These are phyloP conservation scores for Podospora conica DNA, from an alignment of 495 filamentous ascomycete species.

Conservation along the genomic window DNA sequence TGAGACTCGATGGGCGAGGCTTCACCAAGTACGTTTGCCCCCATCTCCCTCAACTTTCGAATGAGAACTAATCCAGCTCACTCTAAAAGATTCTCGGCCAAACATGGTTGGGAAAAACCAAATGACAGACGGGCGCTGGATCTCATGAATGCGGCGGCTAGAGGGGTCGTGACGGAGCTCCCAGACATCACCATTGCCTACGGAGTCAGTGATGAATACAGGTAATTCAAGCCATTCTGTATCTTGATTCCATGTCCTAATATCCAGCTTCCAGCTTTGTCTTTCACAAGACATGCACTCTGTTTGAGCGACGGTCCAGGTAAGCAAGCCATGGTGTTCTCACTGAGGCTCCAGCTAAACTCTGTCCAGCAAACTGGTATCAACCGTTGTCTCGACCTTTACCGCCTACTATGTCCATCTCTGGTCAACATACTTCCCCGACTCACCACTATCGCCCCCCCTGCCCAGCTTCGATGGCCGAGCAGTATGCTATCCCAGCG, in stretches of 20 bases:
- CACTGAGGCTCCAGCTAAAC: background rate
- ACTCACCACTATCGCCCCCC: conserved; percentile 59
- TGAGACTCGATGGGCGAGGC: conserved; percentile 85
- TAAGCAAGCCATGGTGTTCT: conserved; percentile 39
- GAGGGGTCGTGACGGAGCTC: conserved; percentile 73
- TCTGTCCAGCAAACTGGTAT: conserved; percentile 67
- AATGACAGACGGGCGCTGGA: conserved; percentile 83
- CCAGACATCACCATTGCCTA: conserved; percentile 84
- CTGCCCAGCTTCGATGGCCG: conserved; percentile 88
- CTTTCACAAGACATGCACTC: conserved; percentile 67
- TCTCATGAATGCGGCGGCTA: conserved; percentile 90
- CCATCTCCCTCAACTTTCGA: no score
- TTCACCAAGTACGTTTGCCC: conserved; percentile 68
- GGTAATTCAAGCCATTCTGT: conserved; percentile 38
- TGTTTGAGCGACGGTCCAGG: conserved; percentile 86
- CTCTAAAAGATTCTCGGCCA: conserved; percentile 59
- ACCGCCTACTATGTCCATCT: conserved; percentile 83
- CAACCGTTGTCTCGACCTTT: conserved; percentile 86
- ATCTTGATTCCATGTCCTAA: background rate
- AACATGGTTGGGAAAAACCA: conserved; percentile 81
- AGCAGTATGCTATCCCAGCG: conserved; percentile 78
- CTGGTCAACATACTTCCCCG: conserved; percentile 72
- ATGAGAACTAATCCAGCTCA: background rate
- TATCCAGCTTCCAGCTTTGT: conserved; percentile 61
- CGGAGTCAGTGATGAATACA: conserved; percentile 90